These are phyloP conservation scores for Acanthamoeba healyi DNA, from an alignment of 208 protist genomes.

Conservation along the genomic window DNA sequence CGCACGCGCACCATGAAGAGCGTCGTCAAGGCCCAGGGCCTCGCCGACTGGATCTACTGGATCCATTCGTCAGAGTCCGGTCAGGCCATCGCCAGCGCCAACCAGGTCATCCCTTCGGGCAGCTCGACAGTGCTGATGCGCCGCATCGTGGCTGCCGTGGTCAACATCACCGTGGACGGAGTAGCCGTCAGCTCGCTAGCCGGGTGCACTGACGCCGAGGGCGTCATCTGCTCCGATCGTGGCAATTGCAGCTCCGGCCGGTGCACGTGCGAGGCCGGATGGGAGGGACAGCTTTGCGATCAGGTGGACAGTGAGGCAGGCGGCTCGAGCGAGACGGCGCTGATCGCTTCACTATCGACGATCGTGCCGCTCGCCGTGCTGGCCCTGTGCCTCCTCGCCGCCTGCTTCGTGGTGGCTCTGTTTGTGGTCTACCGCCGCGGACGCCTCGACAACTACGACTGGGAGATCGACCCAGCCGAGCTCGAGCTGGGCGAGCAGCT, in stretches of 20 bases:
- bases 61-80: not conserved
- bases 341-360: too few species aligned
- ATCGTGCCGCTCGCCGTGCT: too few species aligned
- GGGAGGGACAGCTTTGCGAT: too few species aligned
- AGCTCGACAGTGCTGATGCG: not conserved
- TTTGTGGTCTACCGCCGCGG: too few species aligned
- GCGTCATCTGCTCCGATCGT: not conserved
- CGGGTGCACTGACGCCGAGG: not conserved
- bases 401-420: too few species aligned
- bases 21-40: not conserved
- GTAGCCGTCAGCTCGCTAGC: not conserved
- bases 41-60: conserved; percentile 3
- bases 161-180: not conserved
- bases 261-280: too few species aligned
- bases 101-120: not conserved
- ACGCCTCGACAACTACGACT: not conserved
- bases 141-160: not conserved
- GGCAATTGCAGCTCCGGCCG: not conserved
- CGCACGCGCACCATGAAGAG: not conserved
- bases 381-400: too few species aligned
- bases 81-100: not conserved
- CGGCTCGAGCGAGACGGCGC: too few species aligned
- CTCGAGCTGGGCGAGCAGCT: conserved; percentile 2
- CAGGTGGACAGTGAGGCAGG: too few species aligned
- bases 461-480: conserved; percentile 57